These are phyloP conservation scores for Bothriochloa decipiens DNA, from an alignment of 176 grass and related monocot species.

Conservation along the genomic window DNA sequence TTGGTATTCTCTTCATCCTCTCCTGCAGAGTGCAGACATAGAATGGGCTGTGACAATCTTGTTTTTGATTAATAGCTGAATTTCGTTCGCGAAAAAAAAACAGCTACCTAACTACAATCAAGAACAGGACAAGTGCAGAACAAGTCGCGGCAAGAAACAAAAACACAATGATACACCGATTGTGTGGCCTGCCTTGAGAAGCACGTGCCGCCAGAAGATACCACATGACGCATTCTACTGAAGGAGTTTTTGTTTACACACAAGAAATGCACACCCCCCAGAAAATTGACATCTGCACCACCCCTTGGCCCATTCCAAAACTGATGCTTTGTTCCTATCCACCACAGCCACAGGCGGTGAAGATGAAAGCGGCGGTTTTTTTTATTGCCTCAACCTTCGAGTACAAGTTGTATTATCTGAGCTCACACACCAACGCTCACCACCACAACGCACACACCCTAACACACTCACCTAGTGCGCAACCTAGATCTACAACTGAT, in stretches of 20 bases:
- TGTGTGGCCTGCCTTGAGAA: conserved; percentile 47
- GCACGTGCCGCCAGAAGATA: conserved; percentile 38
- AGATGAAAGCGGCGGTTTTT: conserved; percentile 29
- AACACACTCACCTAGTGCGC: too few species aligned
- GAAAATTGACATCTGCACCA: conserved; percentile 50
- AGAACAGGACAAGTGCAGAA: conserved; percentile 35
- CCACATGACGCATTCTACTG: conserved; percentile 16
- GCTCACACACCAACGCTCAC: too few species aligned
- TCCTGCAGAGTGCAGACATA: conserved; percentile 51
- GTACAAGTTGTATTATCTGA: too few species aligned
- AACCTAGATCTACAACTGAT: too few species aligned
- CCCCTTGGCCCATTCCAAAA: conserved; percentile 35
- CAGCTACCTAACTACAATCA: conserved; percentile 30
- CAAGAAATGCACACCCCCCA: not conserved
- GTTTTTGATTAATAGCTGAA: not conserved
- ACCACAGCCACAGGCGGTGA: conserved; percentile 33
- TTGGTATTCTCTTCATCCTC: conserved; percentile 29
- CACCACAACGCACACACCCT: too few species aligned
- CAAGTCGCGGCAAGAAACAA: conserved; percentile 41
- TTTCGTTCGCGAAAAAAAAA: conserved; percentile 18
- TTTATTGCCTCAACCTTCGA: too few species aligned
- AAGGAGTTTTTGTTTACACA: not conserved
- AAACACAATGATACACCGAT: conserved; percentile 25
- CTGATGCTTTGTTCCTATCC: conserved; percentile 32
- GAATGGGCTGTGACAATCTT: not conserved